Base-by-base conservation (phyloP, 1,284 basidiomycete genomes). In the Mycosarcoma mackinlayi region DNA sequence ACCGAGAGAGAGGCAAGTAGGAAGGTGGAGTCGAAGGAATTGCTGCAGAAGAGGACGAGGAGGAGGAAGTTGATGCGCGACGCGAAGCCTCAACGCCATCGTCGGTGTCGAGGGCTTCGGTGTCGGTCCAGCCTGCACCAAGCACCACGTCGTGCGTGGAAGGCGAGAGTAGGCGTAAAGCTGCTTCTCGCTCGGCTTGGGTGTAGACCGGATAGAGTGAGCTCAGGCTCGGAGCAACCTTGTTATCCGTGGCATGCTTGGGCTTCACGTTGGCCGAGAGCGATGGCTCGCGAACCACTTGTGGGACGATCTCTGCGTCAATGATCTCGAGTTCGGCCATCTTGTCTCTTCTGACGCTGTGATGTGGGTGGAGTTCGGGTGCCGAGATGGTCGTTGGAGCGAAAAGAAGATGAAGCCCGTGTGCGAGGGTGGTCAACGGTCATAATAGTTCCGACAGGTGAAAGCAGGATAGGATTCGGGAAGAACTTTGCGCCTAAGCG, bases 61-160 rank as follows among this genome's bases (percentile, higher is more conserved):
- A 62, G 0, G 65, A 64, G 3, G 55, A 46, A 19, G 49, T 54
- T 1, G 59, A 60, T 6, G 35, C 34, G 10, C 51, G 51, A 21
- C 51, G 54, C 14, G 37, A 37, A 0, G 35, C 21, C 18, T 42
- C 45, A 7, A 16, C n/a, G n/a, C 34, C 27, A 7, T 41, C 34
- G 23, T 38, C 53, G 5, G 51, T 55, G 3, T n/a, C n/a, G n/a
- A n/a, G n/a, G 38, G 1, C 19, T 21, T 38, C 18, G 6, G 44
- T 37, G 25, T 72, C 59, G 35, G 56, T 58, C 75, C 75, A 76
- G 0, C 68, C 75, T 5, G 62, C 58, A 13, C 71, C 75, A 0
- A 76, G 66, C 4, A 75, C 56, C 1, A 67, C 72, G 21, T 76
- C 75, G 46, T 62, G 42, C 4, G 35, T 37, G 6, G 69, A 67